These are phyloP conservation scores for Haplosporangium sp. DNA, from an alignment of 371 early-diverging fungal species.

Conservation along the genomic window DNA sequence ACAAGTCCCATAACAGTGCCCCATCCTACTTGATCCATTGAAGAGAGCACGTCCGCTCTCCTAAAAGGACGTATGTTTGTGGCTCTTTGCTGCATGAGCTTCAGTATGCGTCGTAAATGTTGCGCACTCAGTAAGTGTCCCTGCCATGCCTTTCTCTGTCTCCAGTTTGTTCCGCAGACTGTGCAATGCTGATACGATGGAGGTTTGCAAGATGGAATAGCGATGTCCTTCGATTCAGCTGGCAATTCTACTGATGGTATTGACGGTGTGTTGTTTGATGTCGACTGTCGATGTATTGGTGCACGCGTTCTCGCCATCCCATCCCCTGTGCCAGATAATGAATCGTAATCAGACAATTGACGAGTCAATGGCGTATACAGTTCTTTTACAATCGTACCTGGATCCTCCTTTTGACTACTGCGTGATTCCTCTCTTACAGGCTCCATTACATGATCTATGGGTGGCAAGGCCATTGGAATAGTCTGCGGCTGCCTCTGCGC, in stretches of 20 bases:
- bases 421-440: background rate
- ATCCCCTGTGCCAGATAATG: no score
- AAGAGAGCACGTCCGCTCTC: conserved; percentile 15
- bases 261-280: no score
- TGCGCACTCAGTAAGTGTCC: conserved; percentile 35
- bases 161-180: conserved; percentile 23
- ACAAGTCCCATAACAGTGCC: conserved; percentile 21
- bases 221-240: background rate
- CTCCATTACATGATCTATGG: background rate
- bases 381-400: background rate
- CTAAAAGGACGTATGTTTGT: conserved; percentile 12
- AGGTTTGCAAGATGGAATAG: background rate
- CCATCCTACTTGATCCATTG: conserved; percentile 39
- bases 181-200: conserved; percentile 14
- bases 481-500: background rate
- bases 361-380: no score
- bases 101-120: conserved; percentile 16
- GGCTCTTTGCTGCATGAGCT: conserved; percentile 3
- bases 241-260: background rate
- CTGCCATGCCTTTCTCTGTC: conserved; percentile 17
- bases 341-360: no score
- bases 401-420: background rate
- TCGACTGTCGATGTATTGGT: no score
- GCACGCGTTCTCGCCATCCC: no score
- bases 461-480: no score